A percentile compares a stretch with the other conserved stretches of the same genome.
phyloP scores from a whole-genome alignment of 73 alveolate genomes.

The Paramecium bursaria region DNA sequence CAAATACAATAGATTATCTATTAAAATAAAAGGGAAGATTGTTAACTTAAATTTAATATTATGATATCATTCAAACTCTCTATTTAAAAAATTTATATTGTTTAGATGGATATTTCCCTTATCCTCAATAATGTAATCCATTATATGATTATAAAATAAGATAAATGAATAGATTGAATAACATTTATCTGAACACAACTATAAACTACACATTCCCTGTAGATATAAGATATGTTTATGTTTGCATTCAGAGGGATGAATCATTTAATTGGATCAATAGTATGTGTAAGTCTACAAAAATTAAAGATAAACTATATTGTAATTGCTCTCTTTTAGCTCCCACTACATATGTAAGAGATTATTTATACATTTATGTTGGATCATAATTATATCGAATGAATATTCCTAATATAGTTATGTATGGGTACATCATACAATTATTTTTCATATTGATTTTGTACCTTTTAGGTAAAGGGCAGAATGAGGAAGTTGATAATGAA shows the following conservation, averaged over 20 bases:
- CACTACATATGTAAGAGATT: background rate
- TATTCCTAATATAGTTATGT: background rate
- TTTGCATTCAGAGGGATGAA: background rate
- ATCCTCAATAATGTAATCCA: background rate
- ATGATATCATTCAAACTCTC: background rate
- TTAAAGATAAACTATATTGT: background rate
- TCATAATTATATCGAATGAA: background rate
- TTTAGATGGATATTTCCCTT: slow-evolving; percentile 20
- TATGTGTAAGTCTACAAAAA: background rate
- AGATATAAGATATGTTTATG: background rate
- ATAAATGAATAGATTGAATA: background rate
- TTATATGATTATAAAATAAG: slow-evolving; percentile 19
- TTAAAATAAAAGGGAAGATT: background rate
- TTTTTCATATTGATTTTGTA: too few species aligned
- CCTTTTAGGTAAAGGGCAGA: too few species aligned
- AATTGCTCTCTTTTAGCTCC: slow-evolving; percentile 23
- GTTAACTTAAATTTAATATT: background rate
- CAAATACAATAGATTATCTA: background rate
- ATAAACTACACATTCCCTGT: background rate
- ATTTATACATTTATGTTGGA: background rate
- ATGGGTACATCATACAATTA: background rate
- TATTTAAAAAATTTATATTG: background rate
- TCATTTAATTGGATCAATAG: slow-evolving; percentile 5
- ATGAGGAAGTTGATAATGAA: too few species aligned
- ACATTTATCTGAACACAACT: background rate